Evolutionary conservation across 2,329 filamentous ascomycete species (phyloP), one percentile per base, ranked within the genome.

Genomic region (Colletotrichum liaoningense): DNA sequence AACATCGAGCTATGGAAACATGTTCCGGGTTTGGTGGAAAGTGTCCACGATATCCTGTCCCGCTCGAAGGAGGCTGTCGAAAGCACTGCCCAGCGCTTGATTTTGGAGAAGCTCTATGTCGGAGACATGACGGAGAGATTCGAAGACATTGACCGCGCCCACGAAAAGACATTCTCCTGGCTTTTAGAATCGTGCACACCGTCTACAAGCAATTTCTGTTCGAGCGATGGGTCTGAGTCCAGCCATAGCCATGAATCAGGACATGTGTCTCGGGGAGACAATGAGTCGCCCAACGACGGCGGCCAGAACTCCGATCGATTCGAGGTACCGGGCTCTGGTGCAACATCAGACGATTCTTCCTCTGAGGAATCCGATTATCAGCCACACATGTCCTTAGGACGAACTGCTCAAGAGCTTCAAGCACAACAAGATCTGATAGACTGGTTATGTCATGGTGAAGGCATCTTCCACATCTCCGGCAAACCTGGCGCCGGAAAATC

Each of bases 401-500:
- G n/a, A n/a, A 42, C 65, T 12, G 16, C 16, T 4, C 4, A 1
- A 24, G 60, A 63, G 9, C 8, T 16, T 2, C 38, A 7, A 12
- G 38, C 60, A 16, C 42, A 24, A 1, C 4, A 63, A 12, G 2
- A 2, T 1, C n/a, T 63, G 0, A 19, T 35, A 14, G 6, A 49
- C 9, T 63, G 60, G 42, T 19, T 63, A 2, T 4, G 1, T 6
- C 7, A 35, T 24, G 26, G 42, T 1, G 7, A 22, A 8, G 66
- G 46, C 3, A 55, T 72, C 2, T 60, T 67, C 0, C 63, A 67
- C 19, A 16, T 69, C 7, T 52, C 16, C 7, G 68, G 69, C 16
- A 72, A 72, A 12, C 69, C 69, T 4, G 69, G 64, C 1, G 30
- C 64, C 4, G 69, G 69, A 1, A 72, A 72, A 49, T 72, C 69